Conservation (phyloP, 106 monocot genomes). For the Acorus calamus region DNA sequence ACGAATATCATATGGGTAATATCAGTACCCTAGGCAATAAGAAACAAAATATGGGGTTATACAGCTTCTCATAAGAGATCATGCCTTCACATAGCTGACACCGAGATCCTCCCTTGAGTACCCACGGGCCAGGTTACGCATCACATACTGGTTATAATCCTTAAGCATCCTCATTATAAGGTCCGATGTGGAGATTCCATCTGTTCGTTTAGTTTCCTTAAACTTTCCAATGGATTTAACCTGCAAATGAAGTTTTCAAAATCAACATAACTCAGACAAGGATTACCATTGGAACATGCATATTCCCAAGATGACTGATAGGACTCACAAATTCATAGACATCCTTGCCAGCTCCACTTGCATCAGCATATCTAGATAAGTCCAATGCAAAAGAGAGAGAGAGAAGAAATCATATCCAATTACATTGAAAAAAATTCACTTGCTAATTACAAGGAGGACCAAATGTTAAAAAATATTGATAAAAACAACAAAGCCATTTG, state of each 20-base stretch:
- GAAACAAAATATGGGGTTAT: no score
- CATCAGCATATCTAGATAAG: slow-evolving; percentile 82
- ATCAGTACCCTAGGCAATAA: no score
- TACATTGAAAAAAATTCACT: neutral
- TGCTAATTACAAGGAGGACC: neutral
- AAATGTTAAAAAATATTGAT: neutral
- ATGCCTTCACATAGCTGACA: slow-evolving; percentile 82
- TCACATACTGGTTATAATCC: slow-evolving; percentile 81
- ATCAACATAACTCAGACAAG: neutral
- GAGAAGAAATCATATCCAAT: neutral
- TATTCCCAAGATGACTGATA: neutral
- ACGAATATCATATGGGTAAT: no score
- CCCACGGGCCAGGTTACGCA: slow-evolving; percentile 83
- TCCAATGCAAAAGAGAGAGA: slow-evolving; percentile 10
- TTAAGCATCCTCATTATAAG: slow-evolving; percentile 88
- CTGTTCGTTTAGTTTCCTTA: slow-evolving; percentile 86
- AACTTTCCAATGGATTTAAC: slow-evolving; percentile 75
- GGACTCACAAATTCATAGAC: slow-evolving; percentile 95
- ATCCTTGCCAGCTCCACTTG: slow-evolving; percentile 96
- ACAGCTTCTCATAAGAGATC: neutral
- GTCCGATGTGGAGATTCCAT: slow-evolving; percentile 85
- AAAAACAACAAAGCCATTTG: no score
- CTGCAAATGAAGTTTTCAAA: slow-evolving; percentile 18
- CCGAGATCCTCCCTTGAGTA: slow-evolving; percentile 82
- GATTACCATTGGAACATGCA: neutral